phyloP scores from a whole-genome alignment of 140 eudicot species.

The Flaveria floridana region DNA sequence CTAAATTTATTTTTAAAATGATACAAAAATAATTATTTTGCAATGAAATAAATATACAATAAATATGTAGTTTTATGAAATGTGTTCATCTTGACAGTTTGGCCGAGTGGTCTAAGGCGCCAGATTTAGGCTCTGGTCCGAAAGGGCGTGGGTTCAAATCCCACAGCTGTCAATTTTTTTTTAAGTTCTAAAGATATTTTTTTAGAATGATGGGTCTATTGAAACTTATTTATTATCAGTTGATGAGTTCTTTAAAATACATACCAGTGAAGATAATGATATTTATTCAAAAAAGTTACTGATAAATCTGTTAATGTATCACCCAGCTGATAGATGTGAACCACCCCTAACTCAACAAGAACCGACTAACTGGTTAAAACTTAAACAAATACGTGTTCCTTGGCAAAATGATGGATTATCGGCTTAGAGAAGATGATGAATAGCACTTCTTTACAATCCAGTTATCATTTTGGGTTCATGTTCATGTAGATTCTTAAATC shows the following conservation, averaged over 20 bases:
- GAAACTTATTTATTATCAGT: too few relatives aligned
- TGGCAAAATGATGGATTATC: too few relatives aligned
- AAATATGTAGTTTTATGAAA: background rate
- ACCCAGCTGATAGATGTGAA: constrained; percentile 3
- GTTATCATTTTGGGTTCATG: background rate
- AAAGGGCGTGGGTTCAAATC: constrained; percentile 99
- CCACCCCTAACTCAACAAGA: background rate
- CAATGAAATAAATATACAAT: too few relatives aligned
- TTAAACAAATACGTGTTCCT: too few relatives aligned
- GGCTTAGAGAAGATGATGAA: too few relatives aligned
- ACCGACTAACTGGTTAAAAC: background rate
- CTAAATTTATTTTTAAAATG: too few relatives aligned
- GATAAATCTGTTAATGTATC: background rate
- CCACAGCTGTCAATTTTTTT: constrained; percentile 81
- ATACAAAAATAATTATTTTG: too few relatives aligned
- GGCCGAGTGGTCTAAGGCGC: constrained; percentile 99
- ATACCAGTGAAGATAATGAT: too few relatives aligned
- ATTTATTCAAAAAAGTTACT: too few relatives aligned
- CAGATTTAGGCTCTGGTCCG: constrained; percentile 99
- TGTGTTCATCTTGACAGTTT: constrained; percentile 55
- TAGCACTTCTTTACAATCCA: too few relatives aligned
- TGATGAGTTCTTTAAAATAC: too few relatives aligned
- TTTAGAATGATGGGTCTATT: background rate
- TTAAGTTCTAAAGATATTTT: background rate
- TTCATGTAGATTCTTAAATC: background rate